These are phyloP conservation scores for Cudoniella acicularis DNA, from an alignment of 495 filamentous ascomycete species.

Conservation along the genomic window DNA sequence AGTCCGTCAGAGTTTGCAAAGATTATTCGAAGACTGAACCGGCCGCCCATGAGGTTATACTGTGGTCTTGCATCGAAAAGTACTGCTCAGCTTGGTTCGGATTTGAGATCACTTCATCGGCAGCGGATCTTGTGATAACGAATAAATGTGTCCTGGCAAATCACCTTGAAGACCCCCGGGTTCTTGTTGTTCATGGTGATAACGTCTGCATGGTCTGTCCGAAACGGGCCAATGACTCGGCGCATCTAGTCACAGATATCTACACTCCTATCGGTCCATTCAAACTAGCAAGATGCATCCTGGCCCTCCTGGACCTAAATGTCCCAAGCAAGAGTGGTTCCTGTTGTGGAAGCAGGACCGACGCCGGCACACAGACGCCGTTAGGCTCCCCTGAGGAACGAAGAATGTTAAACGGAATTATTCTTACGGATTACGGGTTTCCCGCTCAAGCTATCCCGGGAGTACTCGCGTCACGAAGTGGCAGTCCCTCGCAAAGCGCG, in stretches of 20 bases:
- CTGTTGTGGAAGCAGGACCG: neutral
- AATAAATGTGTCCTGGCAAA: neutral
- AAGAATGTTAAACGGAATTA: slow-evolving; percentile 13
- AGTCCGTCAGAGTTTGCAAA: neutral
- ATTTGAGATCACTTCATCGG: slow-evolving; percentile 1
- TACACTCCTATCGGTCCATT: slow-evolving; percentile 22
- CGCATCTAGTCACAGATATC: slow-evolving; percentile 2
- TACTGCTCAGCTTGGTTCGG: slow-evolving; percentile 22
- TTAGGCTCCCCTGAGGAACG: slow-evolving; percentile 18
- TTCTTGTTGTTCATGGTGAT: slow-evolving; percentile 14
- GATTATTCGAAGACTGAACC: neutral
- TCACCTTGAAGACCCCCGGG: slow-evolving; percentile 1
- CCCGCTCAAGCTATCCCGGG: neutral
- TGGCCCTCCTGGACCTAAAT: slow-evolving; percentile 11
- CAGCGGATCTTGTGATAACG: slow-evolving; percentile 15
- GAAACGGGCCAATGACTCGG: neutral
- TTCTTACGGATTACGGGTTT: slow-evolving; percentile 18
- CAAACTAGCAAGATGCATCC: slow-evolving; percentile 17
- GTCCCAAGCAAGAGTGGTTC: neutral
- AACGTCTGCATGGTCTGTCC: slow-evolving; percentile 6
- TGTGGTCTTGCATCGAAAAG: slow-evolving; percentile 10
- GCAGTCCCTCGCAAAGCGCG: too few species aligned
- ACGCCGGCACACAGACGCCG: slow-evolving; percentile 19
- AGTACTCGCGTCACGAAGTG: too few species aligned
- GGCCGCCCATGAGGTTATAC: neutral